Evolutionary conservation across 768 basidiomycete genomes (phyloP).

Genomic region (Boletales sp.): DNA sequence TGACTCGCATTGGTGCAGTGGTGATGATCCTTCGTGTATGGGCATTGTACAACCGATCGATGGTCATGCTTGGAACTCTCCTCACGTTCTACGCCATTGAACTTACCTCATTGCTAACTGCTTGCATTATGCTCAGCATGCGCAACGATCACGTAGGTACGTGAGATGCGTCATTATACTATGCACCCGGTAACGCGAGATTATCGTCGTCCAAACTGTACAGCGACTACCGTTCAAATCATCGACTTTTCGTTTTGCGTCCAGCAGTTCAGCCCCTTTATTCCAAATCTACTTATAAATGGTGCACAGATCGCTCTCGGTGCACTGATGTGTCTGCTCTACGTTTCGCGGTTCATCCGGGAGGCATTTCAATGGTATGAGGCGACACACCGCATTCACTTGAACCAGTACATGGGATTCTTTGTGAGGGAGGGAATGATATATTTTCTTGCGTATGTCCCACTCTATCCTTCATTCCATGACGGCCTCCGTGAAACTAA

Average conservation of each 20-base stretch:
- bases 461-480: not conserved
- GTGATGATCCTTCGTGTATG: no score
- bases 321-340: not conserved
- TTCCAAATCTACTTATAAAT: no score
- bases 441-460: not conserved
- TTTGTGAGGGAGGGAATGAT: not conserved
- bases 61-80: not conserved
- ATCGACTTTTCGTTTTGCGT: not conserved
- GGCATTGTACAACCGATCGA: no score
- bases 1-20: no score
- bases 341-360: not conserved
- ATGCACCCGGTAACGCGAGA: not conserved
- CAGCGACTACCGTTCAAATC: not conserved
- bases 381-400: not conserved
- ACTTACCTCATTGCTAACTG: not conserved
- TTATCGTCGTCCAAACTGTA: not conserved
- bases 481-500: no score
- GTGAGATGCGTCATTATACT: no score
- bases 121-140: not conserved
- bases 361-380: not conserved
- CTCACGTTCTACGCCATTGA: not conserved
- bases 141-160: no score
- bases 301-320: not conserved
- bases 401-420: not conserved
- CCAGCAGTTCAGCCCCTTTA: no score